phyloP scores from a whole-genome alignment of 305 asterid species.

The Solanum chacoense region DNA sequence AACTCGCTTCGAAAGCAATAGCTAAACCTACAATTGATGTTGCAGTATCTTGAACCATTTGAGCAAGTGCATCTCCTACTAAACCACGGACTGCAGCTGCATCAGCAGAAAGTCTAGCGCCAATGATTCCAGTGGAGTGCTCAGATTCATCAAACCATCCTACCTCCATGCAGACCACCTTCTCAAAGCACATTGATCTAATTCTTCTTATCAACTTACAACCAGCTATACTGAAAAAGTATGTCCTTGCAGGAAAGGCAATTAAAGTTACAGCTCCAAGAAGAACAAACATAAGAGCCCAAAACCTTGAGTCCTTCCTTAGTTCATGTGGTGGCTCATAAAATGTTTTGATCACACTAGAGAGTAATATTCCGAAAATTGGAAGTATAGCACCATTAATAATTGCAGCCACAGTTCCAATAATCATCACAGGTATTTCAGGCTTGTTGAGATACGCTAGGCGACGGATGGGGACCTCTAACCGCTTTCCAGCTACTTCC shows the following conservation, averaged over 20 bases:
- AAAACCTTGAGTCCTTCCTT: slow-evolving; percentile 14
- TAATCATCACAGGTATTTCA: slow-evolving; percentile 13
- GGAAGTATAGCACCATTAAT: slow-evolving; percentile 20
- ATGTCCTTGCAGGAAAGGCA: slow-evolving; percentile 9
- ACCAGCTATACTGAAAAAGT: slow-evolving; percentile 22
- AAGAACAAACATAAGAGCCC: slow-evolving; percentile 22
- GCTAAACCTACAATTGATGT: slow-evolving; percentile 48
- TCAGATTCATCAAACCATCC: slow-evolving; percentile 28
- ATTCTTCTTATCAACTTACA: slow-evolving; percentile 17
- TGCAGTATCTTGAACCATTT: slow-evolving; percentile 61
- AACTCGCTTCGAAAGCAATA: slow-evolving; percentile 71
- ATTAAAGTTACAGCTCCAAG: slow-evolving; percentile 10
- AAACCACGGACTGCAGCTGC: slow-evolving; percentile 74
- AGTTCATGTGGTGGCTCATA: slow-evolving; percentile 21
- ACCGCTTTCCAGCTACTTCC: slow-evolving; percentile 60
- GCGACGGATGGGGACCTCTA: neutral
- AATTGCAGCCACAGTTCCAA: slow-evolving; percentile 19
- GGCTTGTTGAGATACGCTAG: slow-evolving; percentile 14
- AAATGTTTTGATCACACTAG: slow-evolving; percentile 16
- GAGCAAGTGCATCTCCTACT: slow-evolving; percentile 85
- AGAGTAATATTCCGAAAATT: slow-evolving; percentile 15
- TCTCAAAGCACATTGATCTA: slow-evolving; percentile 15
- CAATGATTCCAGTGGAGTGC: slow-evolving; percentile 40
- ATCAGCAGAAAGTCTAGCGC: slow-evolving; percentile 77
- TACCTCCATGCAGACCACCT: slow-evolving; percentile 16